Conservation (phyloP, 2,329 filamentous ascomycete genomes). For the Verticillium nonalfalfae region DNA sequence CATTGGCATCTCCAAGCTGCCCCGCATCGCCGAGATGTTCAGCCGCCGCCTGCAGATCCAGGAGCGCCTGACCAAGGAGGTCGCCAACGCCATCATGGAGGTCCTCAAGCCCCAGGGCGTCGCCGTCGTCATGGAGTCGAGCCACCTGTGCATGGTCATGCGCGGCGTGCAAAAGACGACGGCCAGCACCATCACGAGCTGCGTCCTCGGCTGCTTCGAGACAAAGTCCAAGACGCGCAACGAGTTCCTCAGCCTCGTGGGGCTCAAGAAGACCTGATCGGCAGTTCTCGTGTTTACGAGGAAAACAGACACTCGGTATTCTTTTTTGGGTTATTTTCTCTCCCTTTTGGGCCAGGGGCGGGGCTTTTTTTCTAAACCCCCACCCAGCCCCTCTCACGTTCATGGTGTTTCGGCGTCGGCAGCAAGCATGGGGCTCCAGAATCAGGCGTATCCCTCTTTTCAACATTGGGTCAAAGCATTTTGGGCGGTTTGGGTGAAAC, state of each 20-base stretch:
- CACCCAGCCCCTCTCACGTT: background rate
- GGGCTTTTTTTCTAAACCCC: background rate
- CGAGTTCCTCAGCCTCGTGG: constrained; percentile 82
- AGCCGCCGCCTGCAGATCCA: constrained; percentile 89
- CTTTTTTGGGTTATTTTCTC: too few species aligned
- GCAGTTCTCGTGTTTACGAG: too few species aligned
- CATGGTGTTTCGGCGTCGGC: background rate
- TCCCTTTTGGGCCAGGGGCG: background rate
- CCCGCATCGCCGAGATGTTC: constrained; percentile 96
- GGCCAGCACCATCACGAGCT: constrained; percentile 87
- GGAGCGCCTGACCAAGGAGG: constrained; percentile 92
- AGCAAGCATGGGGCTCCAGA: constrained; percentile 3
- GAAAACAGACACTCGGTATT: too few species aligned
- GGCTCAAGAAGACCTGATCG: constrained; percentile 39
- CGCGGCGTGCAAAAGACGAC: constrained; percentile 91
- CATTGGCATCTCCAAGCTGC: constrained; percentile 91
- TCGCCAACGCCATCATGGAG: constrained; percentile 88
- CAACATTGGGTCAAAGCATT: constrained; percentile 12
- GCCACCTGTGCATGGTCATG: constrained; percentile 98
- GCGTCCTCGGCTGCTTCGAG: constrained; percentile 94
- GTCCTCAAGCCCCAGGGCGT: constrained; percentile 91
- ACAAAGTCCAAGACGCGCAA: constrained; percentile 89
- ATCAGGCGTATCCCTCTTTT: constrained; percentile 11
- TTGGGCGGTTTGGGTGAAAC: constrained; percentile 5
- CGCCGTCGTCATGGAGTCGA: constrained; percentile 95